Evolutionary conservation across 768 basidiomycete genomes (phyloP).

Genomic region (Pleurotus cornucopiae): DNA sequence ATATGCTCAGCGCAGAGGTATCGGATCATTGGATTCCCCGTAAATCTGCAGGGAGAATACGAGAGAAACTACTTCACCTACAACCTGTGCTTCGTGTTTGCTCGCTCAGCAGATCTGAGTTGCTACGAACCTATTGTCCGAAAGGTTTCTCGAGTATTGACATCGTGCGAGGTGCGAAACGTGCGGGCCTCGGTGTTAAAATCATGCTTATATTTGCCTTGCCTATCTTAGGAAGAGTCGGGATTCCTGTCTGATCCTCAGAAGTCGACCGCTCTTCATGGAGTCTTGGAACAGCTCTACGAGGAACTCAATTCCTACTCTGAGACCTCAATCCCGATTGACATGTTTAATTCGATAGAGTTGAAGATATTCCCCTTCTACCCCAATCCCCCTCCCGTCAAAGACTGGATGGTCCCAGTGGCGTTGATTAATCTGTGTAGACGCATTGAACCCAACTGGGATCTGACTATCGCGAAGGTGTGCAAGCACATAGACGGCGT

Average conservation of each 20-base stretch:
- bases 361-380: conserved; percentile 96
- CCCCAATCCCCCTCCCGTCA: conserved; percentile 85
- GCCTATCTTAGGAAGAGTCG: conserved; percentile 68
- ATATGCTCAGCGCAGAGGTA: conserved; percentile 78
- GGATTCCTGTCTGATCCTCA: conserved; percentile 75
- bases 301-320: conserved; percentile 98
- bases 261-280: conserved; percentile 64
- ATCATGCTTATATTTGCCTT: conserved; percentile 3
- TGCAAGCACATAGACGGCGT: conserved; percentile 84
- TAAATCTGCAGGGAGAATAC: conserved; percentile 73
- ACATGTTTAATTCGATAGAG: conserved; percentile 92
- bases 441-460: conserved; percentile 90
- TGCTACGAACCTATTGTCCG: conserved; percentile 96
- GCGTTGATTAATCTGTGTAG: conserved; percentile 80
- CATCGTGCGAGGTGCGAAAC: conserved; percentile 67
- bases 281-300: conserved; percentile 92
- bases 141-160: conserved; percentile 88
- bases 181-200: neutral
- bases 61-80: conserved; percentile 77
- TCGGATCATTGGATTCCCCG: conserved; percentile 90
- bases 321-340: conserved; percentile 89
- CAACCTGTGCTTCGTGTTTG: conserved; percentile 96
- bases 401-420: conserved; percentile 95
- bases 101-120: conserved; percentile 83
- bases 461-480: conserved; percentile 88